Percentiles rank a stretch among this genome's conserved stretches.
Evolutionary conservation across 2,329 filamentous ascomycete genomes (phyloP).

Genomic region (Blastomyces emzantsi): DNA sequence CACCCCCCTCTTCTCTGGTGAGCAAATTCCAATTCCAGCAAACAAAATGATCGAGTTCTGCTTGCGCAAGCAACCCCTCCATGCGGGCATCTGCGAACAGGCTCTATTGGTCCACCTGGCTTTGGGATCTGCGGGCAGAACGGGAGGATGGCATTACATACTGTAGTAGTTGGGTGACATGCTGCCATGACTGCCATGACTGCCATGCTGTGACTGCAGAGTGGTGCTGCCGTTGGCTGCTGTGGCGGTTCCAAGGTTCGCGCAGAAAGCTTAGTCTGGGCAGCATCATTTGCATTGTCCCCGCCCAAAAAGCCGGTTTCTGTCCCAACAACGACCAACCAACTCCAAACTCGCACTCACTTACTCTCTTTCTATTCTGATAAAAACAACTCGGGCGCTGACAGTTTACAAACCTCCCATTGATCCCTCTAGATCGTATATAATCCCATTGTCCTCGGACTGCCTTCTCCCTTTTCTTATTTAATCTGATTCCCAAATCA

Average conservation of each 20-base stretch:
- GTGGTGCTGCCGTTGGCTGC: no score
- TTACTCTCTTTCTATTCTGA: background rate
- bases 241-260: no score
- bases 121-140: background rate
- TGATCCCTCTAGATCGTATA: background rate
- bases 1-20: no score
- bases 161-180: no score
- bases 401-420: slow-evolving; percentile 2
- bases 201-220: no score
- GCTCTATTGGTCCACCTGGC: background rate
- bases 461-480: background rate
- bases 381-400: background rate
- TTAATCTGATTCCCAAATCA: slow-evolving; percentile 1
- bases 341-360: slow-evolving; percentile 8
- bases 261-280: background rate
- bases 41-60: background rate
- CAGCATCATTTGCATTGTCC: background rate
- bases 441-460: background rate
- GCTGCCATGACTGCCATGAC: no score
- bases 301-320: background rate
- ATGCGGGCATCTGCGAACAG: background rate
- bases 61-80: background rate
- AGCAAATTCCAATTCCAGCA: no score
- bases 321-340: background rate
- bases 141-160: no score